Conservation (phyloP, 352 stramenopile genomes). For the Heterotrichella gracilis region DNA sequence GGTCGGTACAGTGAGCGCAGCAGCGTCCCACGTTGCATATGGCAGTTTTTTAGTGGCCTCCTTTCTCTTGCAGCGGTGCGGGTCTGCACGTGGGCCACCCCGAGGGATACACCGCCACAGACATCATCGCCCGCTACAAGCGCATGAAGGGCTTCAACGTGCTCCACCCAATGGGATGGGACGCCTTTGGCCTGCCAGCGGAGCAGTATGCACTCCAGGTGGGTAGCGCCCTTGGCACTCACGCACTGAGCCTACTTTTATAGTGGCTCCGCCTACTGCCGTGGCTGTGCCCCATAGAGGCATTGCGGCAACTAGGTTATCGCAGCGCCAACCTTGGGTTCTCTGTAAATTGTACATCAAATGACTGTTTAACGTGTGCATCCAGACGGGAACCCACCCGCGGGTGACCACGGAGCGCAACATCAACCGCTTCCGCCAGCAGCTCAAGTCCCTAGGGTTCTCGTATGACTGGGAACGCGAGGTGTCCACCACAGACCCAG, state of each 20-base stretch:
- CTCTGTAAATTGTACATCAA: no score
- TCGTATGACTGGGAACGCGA: conserved; percentile 85
- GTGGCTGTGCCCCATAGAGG: no score
- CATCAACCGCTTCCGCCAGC: conserved; percentile 72
- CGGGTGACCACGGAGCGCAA: conserved; percentile 68
- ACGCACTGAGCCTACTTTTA: no score
- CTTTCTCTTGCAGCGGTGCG: conserved; percentile 25
- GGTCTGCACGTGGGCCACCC: conserved; percentile 92
- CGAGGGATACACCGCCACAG: conserved; percentile 74
- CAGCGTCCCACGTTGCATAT: no score
- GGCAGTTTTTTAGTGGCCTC: no score
- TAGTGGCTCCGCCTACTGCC: no score
- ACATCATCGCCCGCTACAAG: conserved; percentile 80
- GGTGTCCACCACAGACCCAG: conserved; percentile 62
- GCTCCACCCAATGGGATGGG: conserved; percentile 94
- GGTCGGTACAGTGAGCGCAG: background rate
- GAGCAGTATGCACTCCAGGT: conserved; percentile 96
- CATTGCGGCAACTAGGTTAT: no score
- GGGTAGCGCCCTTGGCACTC: no score
- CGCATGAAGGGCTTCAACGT: conserved; percentile 80
- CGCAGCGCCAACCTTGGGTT: no score
- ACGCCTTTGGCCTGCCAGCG: conserved; percentile 93
- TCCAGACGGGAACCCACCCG: conserved; percentile 73
- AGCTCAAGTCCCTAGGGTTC: conserved; percentile 79
- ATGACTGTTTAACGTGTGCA: no score